Base-by-base conservation (phyloP, 768 basidiomycete genomes). In the Grammothele lineata region DNA sequence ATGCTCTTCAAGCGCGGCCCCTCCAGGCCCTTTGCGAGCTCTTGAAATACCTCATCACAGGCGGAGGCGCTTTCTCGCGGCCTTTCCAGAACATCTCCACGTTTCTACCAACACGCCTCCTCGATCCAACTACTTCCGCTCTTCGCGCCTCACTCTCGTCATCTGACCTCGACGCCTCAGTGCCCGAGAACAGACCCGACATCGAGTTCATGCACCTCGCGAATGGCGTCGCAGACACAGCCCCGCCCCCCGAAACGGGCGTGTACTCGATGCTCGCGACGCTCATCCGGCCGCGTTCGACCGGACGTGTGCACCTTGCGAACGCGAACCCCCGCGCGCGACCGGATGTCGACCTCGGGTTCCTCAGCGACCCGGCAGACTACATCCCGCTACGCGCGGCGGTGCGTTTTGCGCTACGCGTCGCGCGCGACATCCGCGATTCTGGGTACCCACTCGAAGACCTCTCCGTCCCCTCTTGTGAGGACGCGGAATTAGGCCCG, bases 191-290 rank as follows among this genome's bases (percentile, higher is more conserved):
- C 17, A 51, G 57, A 5, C 68, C 71, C 1, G 71, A 74, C 50
- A 58, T 73, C 44, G 70, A 72, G 48, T 61, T 73, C 32, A 67
- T 68, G 62, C 27, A 30, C 15, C 17, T 48, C 41, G 47, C 26
- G 41, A 43, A 43, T 36, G 38, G 42, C 40, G 40, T 17, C 21
- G 43, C 40, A 27, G 47, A 48, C 37, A 36, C 37, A 1, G 47
- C 42, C 36, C 42, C 27, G 8, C 27, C 42, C 10, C 42, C 47
- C 15, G 41, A 27, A 1, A 43, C 36, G 10, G 55, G 54, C n/a
- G 23, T 48, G 19, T 50, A 50, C 43, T 47, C 50, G 18, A 38
- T 60, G 23, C 52, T 59, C 30, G 45, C 44, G 34, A 57, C 55
- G 3, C 53, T 62, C 12, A 55, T 66, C n/a, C 56, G 53, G 7